Percentiles rank a stretch among this genome's conserved stretches.
Conservation (phyloP, 2,329 filamentous ascomycete species). For the Escovopsis sp. region DNA sequence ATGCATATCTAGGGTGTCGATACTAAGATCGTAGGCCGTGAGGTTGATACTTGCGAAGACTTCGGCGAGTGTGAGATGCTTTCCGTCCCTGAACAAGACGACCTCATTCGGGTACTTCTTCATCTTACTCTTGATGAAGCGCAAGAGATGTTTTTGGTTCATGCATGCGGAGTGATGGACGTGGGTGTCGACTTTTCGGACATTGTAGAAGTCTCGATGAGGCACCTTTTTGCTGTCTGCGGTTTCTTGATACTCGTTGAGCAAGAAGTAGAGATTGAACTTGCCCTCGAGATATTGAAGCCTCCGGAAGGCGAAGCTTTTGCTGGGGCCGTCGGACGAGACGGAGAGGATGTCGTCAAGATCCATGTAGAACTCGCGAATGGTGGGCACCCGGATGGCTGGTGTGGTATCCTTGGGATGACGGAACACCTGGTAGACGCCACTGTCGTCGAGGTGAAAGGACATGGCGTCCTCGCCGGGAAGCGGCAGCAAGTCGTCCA, state of each 20-base stretch:
- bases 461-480: slow-evolving; percentile 55
- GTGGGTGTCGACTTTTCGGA: slow-evolving; percentile 96
- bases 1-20: slow-evolving; percentile 98
- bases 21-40: slow-evolving; percentile 93
- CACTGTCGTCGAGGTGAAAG: slow-evolving; percentile 65
- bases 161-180: slow-evolving; percentile 98
- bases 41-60: slow-evolving; percentile 96
- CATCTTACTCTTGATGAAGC: slow-evolving; percentile 99
- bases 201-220: slow-evolving; percentile 97
- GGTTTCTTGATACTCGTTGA: slow-evolving; percentile 96
- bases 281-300: slow-evolving; percentile 94
- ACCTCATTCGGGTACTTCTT: slow-evolving; percentile 94
- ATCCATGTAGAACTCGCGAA: slow-evolving; percentile 93
- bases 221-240: slow-evolving; percentile 96
- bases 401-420: slow-evolving; percentile 48
- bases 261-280: slow-evolving; percentile 81
- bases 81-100: slow-evolving; percentile 82
- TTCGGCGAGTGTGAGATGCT: slow-evolving; percentile 76
- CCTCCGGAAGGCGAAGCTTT: slow-evolving; percentile 90
- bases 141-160: slow-evolving; percentile 96
- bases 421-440: slow-evolving; percentile 88
- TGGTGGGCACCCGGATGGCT: slow-evolving; percentile 70
- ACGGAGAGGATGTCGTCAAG: slow-evolving; percentile 72
- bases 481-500: slow-evolving; percentile 61
- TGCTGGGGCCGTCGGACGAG: slow-evolving; percentile 90